Evolutionary conservation across 257 asterid species (phyloP).

Genomic region (Solanum chiquidenum): DNA sequence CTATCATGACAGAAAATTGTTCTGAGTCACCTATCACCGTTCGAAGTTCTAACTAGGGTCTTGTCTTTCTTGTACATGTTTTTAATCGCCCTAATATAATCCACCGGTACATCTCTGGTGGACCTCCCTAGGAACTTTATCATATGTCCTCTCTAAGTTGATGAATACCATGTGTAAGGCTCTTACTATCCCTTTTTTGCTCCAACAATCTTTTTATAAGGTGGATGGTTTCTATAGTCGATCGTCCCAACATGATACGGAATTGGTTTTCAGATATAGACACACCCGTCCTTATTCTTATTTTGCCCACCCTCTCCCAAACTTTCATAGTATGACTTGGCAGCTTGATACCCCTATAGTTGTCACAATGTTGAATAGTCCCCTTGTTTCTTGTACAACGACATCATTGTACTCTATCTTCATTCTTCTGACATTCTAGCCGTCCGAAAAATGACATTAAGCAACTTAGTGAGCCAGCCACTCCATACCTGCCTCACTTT

Average conservation of each 20-base stretch:
- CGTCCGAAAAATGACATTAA: not conserved
- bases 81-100: not conserved
- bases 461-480: not conserved
- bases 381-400: not conserved
- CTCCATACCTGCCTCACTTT: not conserved
- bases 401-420: not conserved
- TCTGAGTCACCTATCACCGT: not conserved
- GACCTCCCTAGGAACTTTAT: not conserved
- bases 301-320: not conserved
- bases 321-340: not conserved
- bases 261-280: not conserved
- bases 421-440: not conserved
- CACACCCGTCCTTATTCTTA: not conserved
- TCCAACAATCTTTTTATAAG: not conserved
- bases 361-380: not conserved
- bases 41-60: not conserved
- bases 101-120: not conserved
- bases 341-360: not conserved
- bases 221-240: not conserved
- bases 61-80: not conserved
- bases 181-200: not conserved
- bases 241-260: not conserved
- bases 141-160: not conserved
- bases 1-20: not conserved
- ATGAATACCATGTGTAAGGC: not conserved